Percentiles rank a stretch among this genome's conserved stretches.
Conservation (phyloP, 2,329 filamentous ascomycete species). For the Penicillium sp. region DNA sequence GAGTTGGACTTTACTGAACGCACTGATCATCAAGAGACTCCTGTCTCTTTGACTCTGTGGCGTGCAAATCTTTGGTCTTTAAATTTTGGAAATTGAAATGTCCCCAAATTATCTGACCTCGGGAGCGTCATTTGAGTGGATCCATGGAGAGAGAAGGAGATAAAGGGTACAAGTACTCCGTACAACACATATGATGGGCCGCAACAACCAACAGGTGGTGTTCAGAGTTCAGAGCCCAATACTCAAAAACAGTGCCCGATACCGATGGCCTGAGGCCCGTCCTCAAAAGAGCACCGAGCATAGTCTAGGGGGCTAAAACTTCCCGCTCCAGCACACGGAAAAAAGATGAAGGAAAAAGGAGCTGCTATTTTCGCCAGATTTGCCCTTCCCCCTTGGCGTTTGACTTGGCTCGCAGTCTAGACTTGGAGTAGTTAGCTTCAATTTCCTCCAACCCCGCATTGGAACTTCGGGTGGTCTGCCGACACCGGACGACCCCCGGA, state of each 20-base stretch:
- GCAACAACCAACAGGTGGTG: background rate
- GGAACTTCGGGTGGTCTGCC: slow-evolving; percentile 12
- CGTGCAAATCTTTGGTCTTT: background rate
- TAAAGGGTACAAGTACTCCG: no score
- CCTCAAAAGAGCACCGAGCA: background rate
- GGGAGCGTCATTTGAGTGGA: no score
- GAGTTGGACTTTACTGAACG: background rate
- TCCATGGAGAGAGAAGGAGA: no score
- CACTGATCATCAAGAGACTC: background rate
- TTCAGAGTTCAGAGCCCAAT: background rate
- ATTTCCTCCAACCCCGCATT: slow-evolving; percentile 7
- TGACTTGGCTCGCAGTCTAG: background rate
- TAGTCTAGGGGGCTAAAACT: background rate
- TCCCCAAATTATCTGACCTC: background rate
- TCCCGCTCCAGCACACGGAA: background rate
- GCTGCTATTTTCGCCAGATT: background rate
- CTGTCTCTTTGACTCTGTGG: background rate
- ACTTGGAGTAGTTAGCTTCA: background rate
- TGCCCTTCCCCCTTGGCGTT: background rate
- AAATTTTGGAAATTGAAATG: background rate
- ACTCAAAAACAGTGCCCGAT: background rate
- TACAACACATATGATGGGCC: background rate
- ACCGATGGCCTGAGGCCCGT: background rate
- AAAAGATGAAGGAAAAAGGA: background rate
- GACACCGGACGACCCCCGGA: slow-evolving; percentile 3